phyloP scores from a whole-genome alignment of 768 basidiomycete species.

The Amyloporia xantha region DNA sequence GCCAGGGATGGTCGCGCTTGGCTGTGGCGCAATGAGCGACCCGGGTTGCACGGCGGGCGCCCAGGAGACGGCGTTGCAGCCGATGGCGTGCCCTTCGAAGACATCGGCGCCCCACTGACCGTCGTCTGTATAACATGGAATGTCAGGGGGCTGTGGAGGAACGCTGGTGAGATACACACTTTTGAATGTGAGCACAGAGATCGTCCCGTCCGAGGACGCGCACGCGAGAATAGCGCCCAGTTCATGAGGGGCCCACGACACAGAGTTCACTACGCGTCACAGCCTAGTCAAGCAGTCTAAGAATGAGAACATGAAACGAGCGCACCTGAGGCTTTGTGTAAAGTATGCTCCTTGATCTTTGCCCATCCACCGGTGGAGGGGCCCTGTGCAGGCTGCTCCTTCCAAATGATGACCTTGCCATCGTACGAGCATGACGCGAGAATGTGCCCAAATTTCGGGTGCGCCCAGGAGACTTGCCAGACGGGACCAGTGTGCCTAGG shows the following conservation, averaged over 20 bases:
- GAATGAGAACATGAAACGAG: constrained; percentile 7
- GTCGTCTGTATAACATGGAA: constrained; percentile 66
- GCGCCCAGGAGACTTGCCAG: constrained; percentile 98
- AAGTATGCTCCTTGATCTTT: constrained; percentile 90
- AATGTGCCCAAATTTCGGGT: constrained; percentile 95
- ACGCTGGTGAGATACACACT: constrained; percentile 43
- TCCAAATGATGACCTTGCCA: constrained; percentile 98
- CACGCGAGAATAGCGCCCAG: constrained; percentile 95
- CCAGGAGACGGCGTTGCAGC: constrained; percentile 98
- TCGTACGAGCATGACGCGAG: constrained; percentile 99
- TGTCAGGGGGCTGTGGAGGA: constrained; percentile 24
- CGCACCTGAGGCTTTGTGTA: constrained; percentile 90
- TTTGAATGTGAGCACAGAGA: constrained; percentile 96
- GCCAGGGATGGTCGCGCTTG: constrained; percentile 39
- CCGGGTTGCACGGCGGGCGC: constrained; percentile 87
- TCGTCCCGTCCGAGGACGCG: constrained; percentile 93
- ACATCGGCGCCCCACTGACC: constrained; percentile 94
- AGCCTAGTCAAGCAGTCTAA: not conserved
- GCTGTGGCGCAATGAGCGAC: constrained; percentile 70
- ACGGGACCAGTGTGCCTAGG: constrained; percentile 91
- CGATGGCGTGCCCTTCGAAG: constrained; percentile 93
- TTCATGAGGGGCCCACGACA: constrained; percentile 99
- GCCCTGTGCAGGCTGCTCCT: constrained; percentile 66
- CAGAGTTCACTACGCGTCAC: constrained; percentile 72
- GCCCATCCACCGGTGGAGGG: constrained; percentile 66